Evolutionary conservation across 306 rosid genomes (phyloP), one percentile per base, ranked within the genome.

Genomic region (Cucurbita maxima): DNA sequence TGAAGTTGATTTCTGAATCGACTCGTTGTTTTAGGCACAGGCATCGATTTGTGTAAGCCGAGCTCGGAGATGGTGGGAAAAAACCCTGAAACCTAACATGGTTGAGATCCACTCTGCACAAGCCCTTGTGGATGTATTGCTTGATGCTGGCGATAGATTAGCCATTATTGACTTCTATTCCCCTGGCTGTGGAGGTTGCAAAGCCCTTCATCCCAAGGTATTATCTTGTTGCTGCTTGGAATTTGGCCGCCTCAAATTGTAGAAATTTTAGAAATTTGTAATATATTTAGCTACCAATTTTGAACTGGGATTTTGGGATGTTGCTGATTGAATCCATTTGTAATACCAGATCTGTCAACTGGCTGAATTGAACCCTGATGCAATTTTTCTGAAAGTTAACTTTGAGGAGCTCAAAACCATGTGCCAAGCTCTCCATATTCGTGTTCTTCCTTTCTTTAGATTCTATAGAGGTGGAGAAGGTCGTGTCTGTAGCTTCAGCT

Each of bases 141-240:
- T 80, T 61, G 80, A 76, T 8, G 98, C 92, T 73, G 98, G 91
- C 37, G 96, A 90, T 77, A 77, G 88, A 56, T 79, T 92, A 83
- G 98, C 87, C 66, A 84, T 92, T 16, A 82, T 90, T 51, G 86
- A 90, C 56, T 92, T 92, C 68, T 90, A 86, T 78, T 92, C 96
- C 47, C 96, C 98, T 75, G 92, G 88, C 52, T 92, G 98, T 82
- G 98, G 98, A 63, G 98, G 96, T 36, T 92, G 98, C 86, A 92
- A 76, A 79, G 79, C 96, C 61, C 92, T 92, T 36, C 91, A 92
- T 77, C 96, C 97, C 25, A 92, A 92, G 94, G 97, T 89, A 75
- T 67, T 9, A 45, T 14, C 54, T 68, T 68, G 56, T 45, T 45
- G 10, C 41, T 44, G 5, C 15, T 25, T 57, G 12, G 5, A 36